Evolutionary conservation across 2,329 filamentous ascomycete species (phyloP).

Genomic region (Aspergillus fumigatiaffinis): DNA sequence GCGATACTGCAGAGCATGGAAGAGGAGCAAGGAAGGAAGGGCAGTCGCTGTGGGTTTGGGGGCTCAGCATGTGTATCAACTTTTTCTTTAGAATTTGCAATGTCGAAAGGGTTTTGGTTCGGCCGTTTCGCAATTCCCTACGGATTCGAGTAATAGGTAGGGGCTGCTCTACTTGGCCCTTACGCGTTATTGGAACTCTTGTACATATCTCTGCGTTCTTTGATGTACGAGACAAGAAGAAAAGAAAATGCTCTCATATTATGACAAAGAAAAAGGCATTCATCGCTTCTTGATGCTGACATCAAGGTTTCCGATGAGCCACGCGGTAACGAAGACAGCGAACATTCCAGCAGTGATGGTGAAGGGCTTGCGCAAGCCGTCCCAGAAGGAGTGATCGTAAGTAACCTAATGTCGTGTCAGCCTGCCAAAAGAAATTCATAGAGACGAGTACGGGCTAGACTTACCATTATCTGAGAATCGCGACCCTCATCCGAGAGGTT

Average conservation of each 20-base stretch:
- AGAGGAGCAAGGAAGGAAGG: background rate
- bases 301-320: conserved; percentile 73
- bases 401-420: conserved; percentile 50
- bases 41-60: background rate
- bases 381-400: conserved; percentile 76
- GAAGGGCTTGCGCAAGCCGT: conserved; percentile 79
- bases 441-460: conserved; percentile 13
- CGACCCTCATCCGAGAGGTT: conserved; percentile 90
- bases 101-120: background rate
- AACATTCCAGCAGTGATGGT: conserved; percentile 72
- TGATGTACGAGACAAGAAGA: conserved; percentile 9
- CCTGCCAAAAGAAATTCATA: background rate
- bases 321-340: conserved; percentile 69
- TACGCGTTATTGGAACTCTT: background rate
- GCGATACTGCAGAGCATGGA: background rate
- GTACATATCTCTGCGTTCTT: background rate
- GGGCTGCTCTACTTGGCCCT: background rate
- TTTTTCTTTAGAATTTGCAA: background rate
- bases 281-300: conserved; percentile 68
- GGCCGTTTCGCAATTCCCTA: background rate
- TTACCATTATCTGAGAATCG: conserved; percentile 71
- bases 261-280: conserved; percentile 14
- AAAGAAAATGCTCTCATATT: conserved; percentile 5
- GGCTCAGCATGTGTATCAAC: background rate
- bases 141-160: background rate